phyloP scores from a whole-genome alignment of 169 alveolate genomes.

The Cryptosporidium ubiquitum region DNA sequence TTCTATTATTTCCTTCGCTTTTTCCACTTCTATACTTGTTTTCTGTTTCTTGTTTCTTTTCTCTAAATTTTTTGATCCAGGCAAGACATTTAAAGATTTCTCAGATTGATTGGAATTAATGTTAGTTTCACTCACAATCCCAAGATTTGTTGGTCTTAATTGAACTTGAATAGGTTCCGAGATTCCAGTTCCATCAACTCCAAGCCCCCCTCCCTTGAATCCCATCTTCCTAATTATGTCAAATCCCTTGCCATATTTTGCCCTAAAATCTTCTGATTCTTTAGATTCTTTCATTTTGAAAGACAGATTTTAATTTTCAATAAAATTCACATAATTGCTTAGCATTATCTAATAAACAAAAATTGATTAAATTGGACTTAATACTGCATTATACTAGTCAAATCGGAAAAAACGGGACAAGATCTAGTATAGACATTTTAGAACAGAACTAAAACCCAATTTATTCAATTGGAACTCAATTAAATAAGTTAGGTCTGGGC shows the following conservation, averaged over 20 bases:
- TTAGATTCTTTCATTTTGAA: constrained; percentile 13
- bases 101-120: not conserved
- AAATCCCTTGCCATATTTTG: constrained; percentile 64
- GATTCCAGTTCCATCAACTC: constrained; percentile 67
- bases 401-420: not conserved
- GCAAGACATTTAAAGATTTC: not conserved
- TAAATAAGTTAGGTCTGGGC: too few species aligned
- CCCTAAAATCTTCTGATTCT: constrained; percentile 2
- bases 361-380: not conserved
- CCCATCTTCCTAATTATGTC: constrained; percentile 57
- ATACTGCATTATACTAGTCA: not conserved
- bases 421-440: too few species aligned
- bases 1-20: not conserved
- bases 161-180: constrained; percentile 42
- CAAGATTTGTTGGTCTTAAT: not conserved
- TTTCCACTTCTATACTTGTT: not conserved
- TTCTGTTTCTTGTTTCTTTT: not conserved
- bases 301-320: not conserved
- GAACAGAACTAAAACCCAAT: not conserved
- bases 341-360: too few species aligned
- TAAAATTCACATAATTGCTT: not conserved
- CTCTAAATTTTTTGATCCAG: not conserved
- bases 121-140: not conserved
- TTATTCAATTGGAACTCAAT: too few species aligned
- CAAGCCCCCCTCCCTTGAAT: constrained; percentile 67